These are phyloP conservation scores for Daldinia vernicosa DNA, from an alignment of 495 filamentous ascomycete genomes.

Conservation along the genomic window DNA sequence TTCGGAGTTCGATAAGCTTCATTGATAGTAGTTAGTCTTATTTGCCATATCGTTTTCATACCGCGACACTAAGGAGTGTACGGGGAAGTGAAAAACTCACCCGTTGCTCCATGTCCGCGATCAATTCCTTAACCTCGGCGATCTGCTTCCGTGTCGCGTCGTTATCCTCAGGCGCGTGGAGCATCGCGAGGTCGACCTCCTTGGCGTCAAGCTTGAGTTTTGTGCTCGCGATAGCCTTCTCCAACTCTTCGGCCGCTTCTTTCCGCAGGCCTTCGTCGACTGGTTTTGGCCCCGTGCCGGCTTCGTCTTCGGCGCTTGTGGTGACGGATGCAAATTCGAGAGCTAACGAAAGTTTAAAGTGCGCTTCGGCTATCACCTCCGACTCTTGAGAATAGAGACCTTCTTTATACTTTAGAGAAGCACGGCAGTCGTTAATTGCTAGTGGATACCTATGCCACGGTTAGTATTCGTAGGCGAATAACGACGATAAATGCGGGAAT, in stretches of 20 bases:
- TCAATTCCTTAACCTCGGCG: conserved; percentile 83
- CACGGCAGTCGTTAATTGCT: conserved; percentile 80
- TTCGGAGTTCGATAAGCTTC: conserved; percentile 78
- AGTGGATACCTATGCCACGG: conserved; percentile 67
- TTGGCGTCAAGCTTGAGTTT: conserved; percentile 77
- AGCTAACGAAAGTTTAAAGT: conserved; percentile 94
- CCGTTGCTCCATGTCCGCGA: conserved; percentile 86
- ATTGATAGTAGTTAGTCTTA: conserved; percentile 32
- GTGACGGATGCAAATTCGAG: conserved; percentile 91
- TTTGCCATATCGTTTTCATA: conserved; percentile 13
- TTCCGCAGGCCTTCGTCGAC: conserved; percentile 75
- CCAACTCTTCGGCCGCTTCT: conserved; percentile 80
- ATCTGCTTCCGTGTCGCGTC: conserved; percentile 72
- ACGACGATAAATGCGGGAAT: neutral
- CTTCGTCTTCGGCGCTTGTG: conserved; percentile 61
- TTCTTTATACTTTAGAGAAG: conserved; percentile 77
- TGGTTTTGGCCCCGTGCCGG: conserved; percentile 46
- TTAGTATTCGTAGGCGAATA: conserved; percentile 29
- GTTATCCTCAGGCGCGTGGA: conserved; percentile 63
- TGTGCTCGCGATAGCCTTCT: conserved; percentile 83
- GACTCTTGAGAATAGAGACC: conserved; percentile 80
- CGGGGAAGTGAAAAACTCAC: conserved; percentile 57
- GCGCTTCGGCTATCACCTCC: conserved; percentile 86
- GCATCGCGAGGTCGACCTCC: conserved; percentile 66
- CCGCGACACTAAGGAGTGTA: conserved; percentile 38